These are phyloP conservation scores for Neocallimastix lanati DNA, from an alignment of 192 early-diverging fungal species.

Conservation along the genomic window DNA sequence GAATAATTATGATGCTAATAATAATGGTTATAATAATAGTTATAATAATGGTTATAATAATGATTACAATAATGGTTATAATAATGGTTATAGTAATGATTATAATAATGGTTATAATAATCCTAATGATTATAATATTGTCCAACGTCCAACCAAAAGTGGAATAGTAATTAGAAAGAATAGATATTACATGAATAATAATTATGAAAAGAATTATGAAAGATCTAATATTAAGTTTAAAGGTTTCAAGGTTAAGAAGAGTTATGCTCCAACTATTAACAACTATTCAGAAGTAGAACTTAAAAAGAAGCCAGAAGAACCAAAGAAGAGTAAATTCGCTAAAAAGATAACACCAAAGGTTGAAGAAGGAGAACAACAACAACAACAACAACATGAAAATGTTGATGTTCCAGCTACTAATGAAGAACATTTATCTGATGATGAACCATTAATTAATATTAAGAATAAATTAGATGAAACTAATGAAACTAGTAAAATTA, in stretches of 20 bases:
- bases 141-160: not conserved
- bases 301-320: not conserved
- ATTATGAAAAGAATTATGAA: not conserved
- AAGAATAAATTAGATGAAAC: too few relatives aligned
- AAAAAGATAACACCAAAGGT: not conserved
- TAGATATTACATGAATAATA: not conserved
- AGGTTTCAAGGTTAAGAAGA: not conserved
- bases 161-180: not conserved
- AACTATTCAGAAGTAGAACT: not conserved
- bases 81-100: too few relatives aligned
- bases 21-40: too few relatives aligned
- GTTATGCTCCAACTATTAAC: not conserved
- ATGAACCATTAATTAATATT: too few relatives aligned
- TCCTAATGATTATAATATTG: too few relatives aligned
- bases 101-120: too few relatives aligned
- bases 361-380: not conserved
- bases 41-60: too few relatives aligned
- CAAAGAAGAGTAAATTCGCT: not conserved
- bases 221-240: not conserved
- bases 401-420: not conserved
- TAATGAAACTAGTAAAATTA: too few relatives aligned
- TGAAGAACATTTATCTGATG: too few relatives aligned
- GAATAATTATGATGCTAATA: too few relatives aligned
- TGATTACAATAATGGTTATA: too few relatives aligned
- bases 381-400: not conserved